Percentiles rank a stretch among this genome's conserved stretches.
Evolutionary conservation across 371 early-diverging fungal species (phyloP).

Genomic region (Nematocida sp.): DNA sequence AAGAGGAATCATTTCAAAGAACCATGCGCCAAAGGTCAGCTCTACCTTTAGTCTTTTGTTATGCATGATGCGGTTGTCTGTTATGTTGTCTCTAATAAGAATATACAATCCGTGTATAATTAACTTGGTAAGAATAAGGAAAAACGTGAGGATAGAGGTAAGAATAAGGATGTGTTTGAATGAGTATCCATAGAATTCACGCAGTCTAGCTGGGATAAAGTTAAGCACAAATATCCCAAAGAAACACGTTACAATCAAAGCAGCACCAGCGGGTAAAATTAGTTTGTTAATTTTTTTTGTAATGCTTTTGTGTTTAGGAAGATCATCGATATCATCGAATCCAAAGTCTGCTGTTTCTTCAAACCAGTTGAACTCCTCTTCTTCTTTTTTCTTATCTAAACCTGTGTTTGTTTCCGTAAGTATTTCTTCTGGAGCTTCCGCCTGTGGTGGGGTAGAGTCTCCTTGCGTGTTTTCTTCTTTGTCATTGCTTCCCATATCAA

Average conservation of each 20-base stretch:
- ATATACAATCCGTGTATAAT: constrained; percentile 37
- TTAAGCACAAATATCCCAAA: constrained; percentile 30
- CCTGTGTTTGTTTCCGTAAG: too few species aligned
- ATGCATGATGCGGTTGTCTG: constrained; percentile 40
- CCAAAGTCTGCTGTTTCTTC: constrained; percentile 65
- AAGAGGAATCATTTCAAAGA: constrained; percentile 56
- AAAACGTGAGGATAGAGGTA: constrained; percentile 2
- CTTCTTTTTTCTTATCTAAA: background rate
- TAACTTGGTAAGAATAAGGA: constrained; percentile 27
- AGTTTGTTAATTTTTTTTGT: constrained; percentile 26
- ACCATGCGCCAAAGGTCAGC: constrained; percentile 56
- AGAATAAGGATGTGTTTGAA: constrained; percentile 46
- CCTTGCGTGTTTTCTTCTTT: too few species aligned
- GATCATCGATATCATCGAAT: constrained; percentile 55
- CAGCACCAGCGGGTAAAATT: constrained; percentile 8
- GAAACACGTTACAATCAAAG: background rate
- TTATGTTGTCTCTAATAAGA: constrained; percentile 3
- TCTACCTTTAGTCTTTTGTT: constrained; percentile 38
- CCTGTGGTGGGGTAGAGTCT: too few species aligned
- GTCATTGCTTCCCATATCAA: too few species aligned
- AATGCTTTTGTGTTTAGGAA: constrained; percentile 4
- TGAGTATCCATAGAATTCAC: constrained; percentile 18
- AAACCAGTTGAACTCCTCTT: constrained; percentile 65
- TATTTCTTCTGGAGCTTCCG: too few species aligned
- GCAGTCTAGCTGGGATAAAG: constrained; percentile 37